Percentiles rank a stretch among this genome's conserved stretches.
Conservation (phyloP, 2,329 filamentous ascomycete genomes). For the Arthrobotrys sphaeroides region DNA sequence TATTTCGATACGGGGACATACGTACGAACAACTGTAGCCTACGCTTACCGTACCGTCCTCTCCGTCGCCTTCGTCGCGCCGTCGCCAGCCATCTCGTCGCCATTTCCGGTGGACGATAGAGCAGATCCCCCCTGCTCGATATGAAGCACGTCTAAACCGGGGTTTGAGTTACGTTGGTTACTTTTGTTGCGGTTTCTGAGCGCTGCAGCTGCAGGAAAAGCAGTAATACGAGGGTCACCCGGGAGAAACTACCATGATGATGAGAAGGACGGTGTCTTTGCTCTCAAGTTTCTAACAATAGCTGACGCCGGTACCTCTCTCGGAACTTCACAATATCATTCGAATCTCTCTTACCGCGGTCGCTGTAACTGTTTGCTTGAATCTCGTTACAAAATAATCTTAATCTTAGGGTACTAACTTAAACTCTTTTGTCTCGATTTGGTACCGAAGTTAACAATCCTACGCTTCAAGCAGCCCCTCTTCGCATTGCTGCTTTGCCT, state of each 20-base stretch:
- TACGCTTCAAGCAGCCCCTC: background rate
- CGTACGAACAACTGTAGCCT: slow-evolving; percentile 10
- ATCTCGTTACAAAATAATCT: too few relatives aligned
- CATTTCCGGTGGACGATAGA: background rate
- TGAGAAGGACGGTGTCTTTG: background rate
- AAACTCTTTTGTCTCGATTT: background rate
- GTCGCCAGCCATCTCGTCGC: background rate
- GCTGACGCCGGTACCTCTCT: background rate
- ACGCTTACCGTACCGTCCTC: background rate
- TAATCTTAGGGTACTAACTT: too few relatives aligned
- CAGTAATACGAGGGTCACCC: background rate
- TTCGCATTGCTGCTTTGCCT: background rate
- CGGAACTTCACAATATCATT: too few relatives aligned
- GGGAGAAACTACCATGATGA: background rate
- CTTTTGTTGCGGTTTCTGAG: background rate
- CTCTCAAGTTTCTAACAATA: slow-evolving; percentile 6
- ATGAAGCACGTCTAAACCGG: slow-evolving; percentile 40
- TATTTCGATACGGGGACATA: background rate
- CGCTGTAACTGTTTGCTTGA: too few relatives aligned
- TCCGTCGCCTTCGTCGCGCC: background rate
- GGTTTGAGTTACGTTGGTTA: background rate
- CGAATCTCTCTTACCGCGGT: too few relatives aligned
- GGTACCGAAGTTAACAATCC: background rate
- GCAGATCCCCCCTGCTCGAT: slow-evolving; percentile 1
- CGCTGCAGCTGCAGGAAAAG: slow-evolving; percentile 2